A percentile compares a stretch with the other conserved stretches of the same genome.
These are phyloP conservation scores for Aspergillus novoparasiticus DNA, from an alignment of 2,329 filamentous ascomycete species.

Conservation along the genomic window DNA sequence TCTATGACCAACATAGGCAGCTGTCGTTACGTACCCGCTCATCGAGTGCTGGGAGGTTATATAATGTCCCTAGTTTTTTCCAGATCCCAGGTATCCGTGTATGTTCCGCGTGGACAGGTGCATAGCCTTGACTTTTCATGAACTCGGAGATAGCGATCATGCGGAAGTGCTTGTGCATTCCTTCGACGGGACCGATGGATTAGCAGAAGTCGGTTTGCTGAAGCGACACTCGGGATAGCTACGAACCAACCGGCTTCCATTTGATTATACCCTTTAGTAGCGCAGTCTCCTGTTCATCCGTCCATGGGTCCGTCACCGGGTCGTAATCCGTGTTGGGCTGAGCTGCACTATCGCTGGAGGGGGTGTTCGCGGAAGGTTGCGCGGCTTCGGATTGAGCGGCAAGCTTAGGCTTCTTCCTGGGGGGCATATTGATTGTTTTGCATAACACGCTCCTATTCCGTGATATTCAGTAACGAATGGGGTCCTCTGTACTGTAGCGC, in stretches of 20 bases:
- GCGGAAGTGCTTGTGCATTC: slow-evolving; percentile 91
- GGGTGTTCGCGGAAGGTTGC: slow-evolving; percentile 31
- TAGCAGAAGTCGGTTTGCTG: neutral
- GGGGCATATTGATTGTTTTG: slow-evolving; percentile 38
- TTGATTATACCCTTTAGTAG: slow-evolving; percentile 90
- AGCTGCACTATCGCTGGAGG: slow-evolving; percentile 31
- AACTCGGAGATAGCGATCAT: slow-evolving; percentile 85
- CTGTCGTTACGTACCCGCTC: slow-evolving; percentile 68
- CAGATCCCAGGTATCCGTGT: slow-evolving; percentile 90
- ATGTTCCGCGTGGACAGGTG: slow-evolving; percentile 65
- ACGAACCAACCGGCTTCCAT: slow-evolving; percentile 90
- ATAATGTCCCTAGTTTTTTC: slow-evolving; percentile 80
- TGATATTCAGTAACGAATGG: neutral
- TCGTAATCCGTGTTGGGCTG: slow-evolving; percentile 48
- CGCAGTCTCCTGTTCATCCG: slow-evolving; percentile 90
- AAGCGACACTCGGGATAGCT: neutral
- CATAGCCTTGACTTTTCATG: slow-evolving; percentile 78
- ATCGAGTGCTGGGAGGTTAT: slow-evolving; percentile 83
- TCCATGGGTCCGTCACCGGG: slow-evolving; percentile 75
- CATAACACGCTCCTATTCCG: neutral
- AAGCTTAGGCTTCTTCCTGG: slow-evolving; percentile 64
- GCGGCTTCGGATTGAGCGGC: slow-evolving; percentile 31
- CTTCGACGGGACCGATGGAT: slow-evolving; percentile 35
- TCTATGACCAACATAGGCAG: neutral
- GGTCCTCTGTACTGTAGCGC: neutral